A percentile compares a stretch with the other conserved stretches of the same genome.
phyloP scores from a whole-genome alignment of 225 moss, liverwort and hornwort species.

The Polytrichum formosum region DNA sequence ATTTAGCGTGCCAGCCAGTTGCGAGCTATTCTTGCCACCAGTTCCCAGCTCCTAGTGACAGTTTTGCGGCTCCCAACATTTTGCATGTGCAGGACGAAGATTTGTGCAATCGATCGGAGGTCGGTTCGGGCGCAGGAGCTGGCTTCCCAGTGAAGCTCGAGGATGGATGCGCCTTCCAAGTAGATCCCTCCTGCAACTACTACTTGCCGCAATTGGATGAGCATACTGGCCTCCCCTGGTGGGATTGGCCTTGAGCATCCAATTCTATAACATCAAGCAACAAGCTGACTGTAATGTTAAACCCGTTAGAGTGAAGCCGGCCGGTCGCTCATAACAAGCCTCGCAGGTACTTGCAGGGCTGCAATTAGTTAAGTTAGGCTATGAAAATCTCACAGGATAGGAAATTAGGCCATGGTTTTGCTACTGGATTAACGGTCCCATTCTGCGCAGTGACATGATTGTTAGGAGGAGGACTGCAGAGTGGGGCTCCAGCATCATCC shows the following conservation, averaged over 20 bases:
- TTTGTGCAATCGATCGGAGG: not conserved
- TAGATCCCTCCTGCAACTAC: slow-evolving; percentile 36
- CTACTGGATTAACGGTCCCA: no score
- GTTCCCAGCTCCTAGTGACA: slow-evolving; percentile 19
- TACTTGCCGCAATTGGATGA: slow-evolving; percentile 34
- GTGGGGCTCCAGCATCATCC: no score
- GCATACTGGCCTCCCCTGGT: slow-evolving; percentile 32
- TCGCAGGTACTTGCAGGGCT: no score
- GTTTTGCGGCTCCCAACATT: slow-evolving; percentile 27
- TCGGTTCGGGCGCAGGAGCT: not conserved
- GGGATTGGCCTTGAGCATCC: slow-evolving; percentile 37
- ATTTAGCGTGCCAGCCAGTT: not conserved
- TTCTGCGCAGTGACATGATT: no score
- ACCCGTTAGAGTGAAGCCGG: no score
- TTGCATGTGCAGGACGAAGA: slow-evolving; percentile 9
- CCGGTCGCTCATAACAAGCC: no score
- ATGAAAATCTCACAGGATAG: no score
- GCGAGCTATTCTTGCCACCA: slow-evolving; percentile 6
- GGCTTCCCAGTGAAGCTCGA: slow-evolving; percentile 35
- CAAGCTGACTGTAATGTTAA: no score
- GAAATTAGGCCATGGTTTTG: no score
- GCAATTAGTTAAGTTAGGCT: no score
- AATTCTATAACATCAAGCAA: not conserved
- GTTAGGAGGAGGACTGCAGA: no score
- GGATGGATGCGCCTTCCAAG: slow-evolving; percentile 19